Percentiles rank a stretch among this genome's conserved stretches.
phyloP scores from a whole-genome alignment of 2,329 filamentous ascomycete genomes.

The Penicillium sp. region DNA sequence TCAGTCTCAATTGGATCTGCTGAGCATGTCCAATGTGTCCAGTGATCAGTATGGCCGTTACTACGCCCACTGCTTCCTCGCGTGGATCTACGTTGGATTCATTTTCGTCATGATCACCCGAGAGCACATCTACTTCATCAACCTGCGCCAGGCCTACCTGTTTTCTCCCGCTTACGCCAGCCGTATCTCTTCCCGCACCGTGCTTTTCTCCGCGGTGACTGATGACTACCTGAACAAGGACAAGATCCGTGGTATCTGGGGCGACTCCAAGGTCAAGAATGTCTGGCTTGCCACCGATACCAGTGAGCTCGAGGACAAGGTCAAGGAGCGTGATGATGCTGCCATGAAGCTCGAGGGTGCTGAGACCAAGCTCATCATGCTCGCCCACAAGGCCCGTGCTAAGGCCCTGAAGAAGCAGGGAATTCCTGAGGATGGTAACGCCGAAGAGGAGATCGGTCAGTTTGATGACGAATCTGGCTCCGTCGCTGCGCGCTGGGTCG shows the following conservation, averaged over 20 bases:
- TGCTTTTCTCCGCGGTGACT: conserved; percentile 86
- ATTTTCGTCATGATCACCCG: conserved; percentile 84
- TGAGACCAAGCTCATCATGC: conserved; percentile 80
- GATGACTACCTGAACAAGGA: conserved; percentile 72
- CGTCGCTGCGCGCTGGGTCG: conserved; percentile 73
- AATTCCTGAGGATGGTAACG: conserved; percentile 38
- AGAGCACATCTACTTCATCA: conserved; percentile 89
- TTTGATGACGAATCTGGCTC: conserved; percentile 67
- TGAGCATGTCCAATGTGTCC: conserved; percentile 76
- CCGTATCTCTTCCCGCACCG: conserved; percentile 84
- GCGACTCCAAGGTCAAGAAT: conserved; percentile 71
- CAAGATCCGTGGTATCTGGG: conserved; percentile 79
- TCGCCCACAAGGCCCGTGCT: conserved; percentile 69
- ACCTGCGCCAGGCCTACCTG: conserved; percentile 87
- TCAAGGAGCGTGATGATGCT: conserved; percentile 76
- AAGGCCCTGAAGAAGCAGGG: conserved; percentile 64
- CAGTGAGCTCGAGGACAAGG: conserved; percentile 74
- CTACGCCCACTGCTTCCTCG: conserved; percentile 78
- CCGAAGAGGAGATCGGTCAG: conserved; percentile 50
- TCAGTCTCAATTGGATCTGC: conserved; percentile 67
- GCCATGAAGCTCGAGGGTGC: conserved; percentile 82
- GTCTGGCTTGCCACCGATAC: conserved; percentile 82
- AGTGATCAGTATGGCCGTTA: conserved; percentile 60
- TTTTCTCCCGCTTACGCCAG: conserved; percentile 80
- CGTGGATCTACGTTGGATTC: conserved; percentile 83